These are phyloP conservation scores for Bjerkandera adusta DNA, from an alignment of 1,284 basidiomycete genomes.

Conservation along the genomic window DNA sequence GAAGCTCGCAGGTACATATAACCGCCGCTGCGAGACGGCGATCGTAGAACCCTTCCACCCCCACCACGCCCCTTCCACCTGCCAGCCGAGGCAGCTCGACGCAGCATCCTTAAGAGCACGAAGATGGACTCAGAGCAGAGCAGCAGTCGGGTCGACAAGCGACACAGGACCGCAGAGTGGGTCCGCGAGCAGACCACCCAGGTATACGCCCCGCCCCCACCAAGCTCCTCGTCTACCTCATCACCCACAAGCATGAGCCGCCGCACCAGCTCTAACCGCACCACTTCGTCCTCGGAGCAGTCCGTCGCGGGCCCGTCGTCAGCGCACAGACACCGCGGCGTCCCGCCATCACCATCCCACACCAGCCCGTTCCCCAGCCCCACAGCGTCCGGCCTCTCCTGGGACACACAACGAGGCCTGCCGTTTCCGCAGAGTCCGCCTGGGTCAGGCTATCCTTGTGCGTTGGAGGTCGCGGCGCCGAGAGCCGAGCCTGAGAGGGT, in stretches of 20 bases:
- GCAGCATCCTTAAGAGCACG: not conserved
- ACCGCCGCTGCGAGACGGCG: not conserved
- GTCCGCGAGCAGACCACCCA: not conserved
- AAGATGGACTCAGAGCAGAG: not conserved
- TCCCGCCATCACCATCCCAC: slow-evolving; percentile 3
- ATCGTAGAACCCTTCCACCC: not conserved
- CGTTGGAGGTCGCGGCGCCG: slow-evolving; percentile 22
- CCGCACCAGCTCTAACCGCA: slow-evolving; percentile 17
- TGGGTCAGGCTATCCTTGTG: slow-evolving; percentile 25
- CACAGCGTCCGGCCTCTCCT: slow-evolving; percentile 8
- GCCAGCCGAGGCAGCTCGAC: not conserved
- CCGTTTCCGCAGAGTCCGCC: slow-evolving; percentile 29
- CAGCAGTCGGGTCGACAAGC: not conserved
- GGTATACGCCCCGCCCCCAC: slow-evolving; percentile 2
- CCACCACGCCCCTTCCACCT: not conserved
- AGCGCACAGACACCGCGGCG: slow-evolving; percentile 1
- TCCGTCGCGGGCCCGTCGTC: slow-evolving; percentile 14
- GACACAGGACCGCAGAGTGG: not conserved
- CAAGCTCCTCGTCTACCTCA: not conserved
- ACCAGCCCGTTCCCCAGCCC: slow-evolving; percentile 5
- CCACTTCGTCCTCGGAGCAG: slow-evolving; percentile 21
- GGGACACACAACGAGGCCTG: slow-evolving; percentile 12
- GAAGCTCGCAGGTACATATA: not conserved
- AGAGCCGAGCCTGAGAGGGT: slow-evolving; percentile 12
- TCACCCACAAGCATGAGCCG: not conserved